Conservation (phyloP, 495 filamentous ascomycete genomes). For the Penicillium cinerascens region DNA sequence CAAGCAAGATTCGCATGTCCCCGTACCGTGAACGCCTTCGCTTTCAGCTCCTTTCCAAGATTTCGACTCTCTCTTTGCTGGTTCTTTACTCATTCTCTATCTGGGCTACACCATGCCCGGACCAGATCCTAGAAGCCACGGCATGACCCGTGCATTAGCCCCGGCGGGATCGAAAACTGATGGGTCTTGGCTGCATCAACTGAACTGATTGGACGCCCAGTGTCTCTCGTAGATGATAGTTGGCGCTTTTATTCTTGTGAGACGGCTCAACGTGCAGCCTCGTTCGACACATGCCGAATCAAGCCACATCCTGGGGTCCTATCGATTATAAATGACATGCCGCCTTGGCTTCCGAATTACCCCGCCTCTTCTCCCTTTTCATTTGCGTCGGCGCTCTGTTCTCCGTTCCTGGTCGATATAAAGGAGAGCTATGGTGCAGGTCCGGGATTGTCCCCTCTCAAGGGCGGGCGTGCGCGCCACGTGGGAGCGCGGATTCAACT, state of each 20-base stretch:
- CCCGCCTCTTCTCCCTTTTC: not conserved
- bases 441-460: constrained; percentile 1
- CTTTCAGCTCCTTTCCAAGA: not conserved
- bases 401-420: not conserved
- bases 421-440: not conserved
- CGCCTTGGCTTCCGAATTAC: not conserved
- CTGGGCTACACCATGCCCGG: not conserved
- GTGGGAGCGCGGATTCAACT: constrained; percentile 15
- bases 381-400: not conserved
- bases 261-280: not conserved
- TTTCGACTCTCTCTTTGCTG: too few relatives aligned
- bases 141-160: not conserved
- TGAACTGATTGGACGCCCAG: not conserved
- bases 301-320: not conserved
- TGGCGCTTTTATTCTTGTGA: not conserved
- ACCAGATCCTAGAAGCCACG: not conserved
- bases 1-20: not conserved
- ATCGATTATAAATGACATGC: not conserved
- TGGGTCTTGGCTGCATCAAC: not conserved
- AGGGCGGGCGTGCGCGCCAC: constrained; percentile 12
- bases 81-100: not conserved
- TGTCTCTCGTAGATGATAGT: not conserved
- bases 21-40: not conserved
- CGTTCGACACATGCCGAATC: not conserved
- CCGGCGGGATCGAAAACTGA: not conserved